Base-by-base conservation (phyloP, 371 early-diverging fungal genomes). In the Conidiobolus incongruus region DNA sequence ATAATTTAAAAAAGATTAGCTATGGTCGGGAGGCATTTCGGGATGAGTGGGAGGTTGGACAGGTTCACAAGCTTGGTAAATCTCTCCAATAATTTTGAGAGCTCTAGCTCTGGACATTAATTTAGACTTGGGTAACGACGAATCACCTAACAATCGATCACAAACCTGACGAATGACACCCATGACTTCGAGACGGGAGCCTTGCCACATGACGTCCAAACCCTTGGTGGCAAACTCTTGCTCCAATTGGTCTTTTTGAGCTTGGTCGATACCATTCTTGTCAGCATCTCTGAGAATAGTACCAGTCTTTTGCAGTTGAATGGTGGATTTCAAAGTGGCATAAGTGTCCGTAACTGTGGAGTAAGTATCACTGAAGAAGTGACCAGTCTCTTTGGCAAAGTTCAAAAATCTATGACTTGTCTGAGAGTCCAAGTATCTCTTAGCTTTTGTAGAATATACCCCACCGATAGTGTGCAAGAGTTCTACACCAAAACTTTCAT, bases 161-260 rank as follows among this genome's bases (percentile, higher is more conserved):
- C 94, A 95, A 1, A 81, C 82, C 50, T 89, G 86, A 31, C 92
- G 68, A 36, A 93, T 57, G 4, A 91, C 88, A 49, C 72, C 66
- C 55, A 92, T 86, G 16, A 95, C 85, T 59, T 95, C 96, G 35
- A 95, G 59, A 53, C 88, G 87, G 31, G 80, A 79, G 15, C 88
- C 90, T 52, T 77, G 68, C 93, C 93, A 93, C 36, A 95, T 70
- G 0, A 89, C 85, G 50, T 88, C 73, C 49, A 93, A 53, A 22
- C 86, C 86, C 60, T 75, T 74, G 31, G 61, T 62, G 6, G 77
- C 76, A 5, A 81, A 77, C 15, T 63, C 66, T 38, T 76, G 77
- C 50, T 81, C 80, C 20, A 82, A 49, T 20, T 62, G 68, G 40
- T 55, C 59, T 47, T 68, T 65, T 48, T 72, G 72, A 26, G 63